These are phyloP conservation scores for Trichoderma pleuroti DNA, from an alignment of 2,329 filamentous ascomycete species.

Conservation along the genomic window DNA sequence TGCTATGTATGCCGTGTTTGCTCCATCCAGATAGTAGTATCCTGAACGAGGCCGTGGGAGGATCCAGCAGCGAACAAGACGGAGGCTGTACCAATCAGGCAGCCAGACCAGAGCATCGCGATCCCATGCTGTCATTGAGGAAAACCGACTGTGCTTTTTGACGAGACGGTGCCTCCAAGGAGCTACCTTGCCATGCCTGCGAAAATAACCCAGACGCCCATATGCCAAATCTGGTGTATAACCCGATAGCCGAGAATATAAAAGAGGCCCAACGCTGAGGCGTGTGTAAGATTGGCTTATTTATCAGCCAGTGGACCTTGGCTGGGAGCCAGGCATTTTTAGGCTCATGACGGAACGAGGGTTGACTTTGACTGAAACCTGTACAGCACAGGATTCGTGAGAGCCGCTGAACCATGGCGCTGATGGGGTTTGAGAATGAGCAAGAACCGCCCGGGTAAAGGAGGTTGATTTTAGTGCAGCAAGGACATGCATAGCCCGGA, in stretches of 20 bases:
- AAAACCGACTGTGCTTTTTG: not conserved
- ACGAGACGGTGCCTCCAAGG: not conserved
- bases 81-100: not conserved
- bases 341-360: not conserved
- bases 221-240: not conserved
- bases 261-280: not conserved
- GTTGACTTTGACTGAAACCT: not conserved
- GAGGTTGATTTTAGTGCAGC: slow-evolving; percentile 4
- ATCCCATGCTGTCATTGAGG: not conserved
- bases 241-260: not conserved
- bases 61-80: not conserved
- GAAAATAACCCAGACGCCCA: not conserved
- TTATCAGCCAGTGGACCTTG: slow-evolving; percentile 10
- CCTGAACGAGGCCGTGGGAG: not conserved
- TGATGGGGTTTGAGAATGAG: not conserved
- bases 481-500: not conserved
- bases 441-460: slow-evolving; percentile 13
- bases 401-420: not conserved
- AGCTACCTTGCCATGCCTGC: not conserved
- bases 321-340: not conserved
- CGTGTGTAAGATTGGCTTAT: not conserved
- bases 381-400: not conserved
- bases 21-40: not conserved
- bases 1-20: slow-evolving; percentile 1
- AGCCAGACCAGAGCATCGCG: not conserved